Percentiles rank a stretch among this genome's conserved stretches.
Conservation (phyloP, 2,329 filamentous ascomycete genomes). For the Whalleya microplaca region DNA sequence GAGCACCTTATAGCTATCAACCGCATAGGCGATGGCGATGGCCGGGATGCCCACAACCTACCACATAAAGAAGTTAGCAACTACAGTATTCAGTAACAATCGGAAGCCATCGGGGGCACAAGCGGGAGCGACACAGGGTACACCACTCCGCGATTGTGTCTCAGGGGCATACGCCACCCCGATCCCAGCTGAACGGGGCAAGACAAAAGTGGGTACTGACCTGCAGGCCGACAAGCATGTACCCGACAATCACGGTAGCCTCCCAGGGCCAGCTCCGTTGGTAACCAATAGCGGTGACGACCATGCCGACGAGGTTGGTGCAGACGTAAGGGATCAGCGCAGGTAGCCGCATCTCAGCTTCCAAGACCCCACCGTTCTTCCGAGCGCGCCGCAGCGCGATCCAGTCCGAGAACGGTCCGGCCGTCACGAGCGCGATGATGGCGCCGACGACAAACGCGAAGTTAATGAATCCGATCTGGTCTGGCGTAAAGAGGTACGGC, state of each 20-base stretch:
- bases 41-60: slow-evolving; percentile 54
- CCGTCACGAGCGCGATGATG: slow-evolving; percentile 42
- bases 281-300: slow-evolving; percentile 51
- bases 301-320: slow-evolving; percentile 47
- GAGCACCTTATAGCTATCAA: slow-evolving; percentile 66
- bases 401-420: slow-evolving; percentile 49
- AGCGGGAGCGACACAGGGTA: no score
- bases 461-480: slow-evolving; percentile 52
- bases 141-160: no score
- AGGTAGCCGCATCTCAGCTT: slow-evolving; percentile 50
- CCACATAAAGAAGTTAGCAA: no score
- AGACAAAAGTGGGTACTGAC: background rate
- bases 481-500: slow-evolving; percentile 49
- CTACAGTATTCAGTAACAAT: no score
- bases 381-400: slow-evolving; percentile 42
- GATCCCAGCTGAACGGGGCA: no score
- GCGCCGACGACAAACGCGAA: slow-evolving; percentile 48
- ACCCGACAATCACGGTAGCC: slow-evolving; percentile 50
- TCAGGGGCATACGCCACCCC: no score
- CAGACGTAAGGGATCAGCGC: slow-evolving; percentile 47
- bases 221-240: slow-evolving; percentile 38
- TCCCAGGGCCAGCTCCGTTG: slow-evolving; percentile 50
- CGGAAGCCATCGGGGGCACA: background rate
- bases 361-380: slow-evolving; percentile 46
- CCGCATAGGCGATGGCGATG: slow-evolving; percentile 60